Base-by-base conservation (phyloP, 805 yeast species). In the Phaffomyces thermotolerans region DNA sequence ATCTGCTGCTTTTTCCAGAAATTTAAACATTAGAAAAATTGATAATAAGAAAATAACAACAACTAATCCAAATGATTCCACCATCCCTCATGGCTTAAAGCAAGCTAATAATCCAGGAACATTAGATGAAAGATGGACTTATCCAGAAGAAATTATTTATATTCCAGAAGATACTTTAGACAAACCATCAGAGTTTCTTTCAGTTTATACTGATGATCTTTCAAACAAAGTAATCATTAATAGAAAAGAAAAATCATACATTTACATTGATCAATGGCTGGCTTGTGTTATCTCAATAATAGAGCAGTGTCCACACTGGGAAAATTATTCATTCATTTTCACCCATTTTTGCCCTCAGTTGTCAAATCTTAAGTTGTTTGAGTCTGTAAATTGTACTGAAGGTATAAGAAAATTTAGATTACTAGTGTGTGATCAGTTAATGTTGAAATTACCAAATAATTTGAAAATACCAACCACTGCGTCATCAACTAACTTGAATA, bases 261-360 rank as follows among this genome's bases (percentile, higher is more conserved):
- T 79, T 20, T 77, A 76, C 48, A 63, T 78, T n/a, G 54, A 68
- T 5, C 56, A 59, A 14, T 76, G 89, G 82, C 59, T 83, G 8
- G 55, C 66, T 0, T 46, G 78, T 12, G 75, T 80, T 6, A 57
- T 73, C 10, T 62, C 65, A 7, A 66, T 80, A 1, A 54, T 84
- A 50, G 72, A 73, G 12, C 65, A 67, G 4, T 79, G 79, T 34
- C 67, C 75, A 15, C 73, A 75, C 46, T 85, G 91, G 93, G 91
- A 83, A 48, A 57, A 78, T 1, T 85, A 80, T 58, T 78, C 89
- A 0, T 82, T 69, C 53, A 60, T 79, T 1, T 66, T 81, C 68
- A 76, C 84, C 0, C 87, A 83, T 58, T 68, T 84, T 42, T 79
- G 88, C 52, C 76, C 86, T 0, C 95, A 85, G 53, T 54, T 86